Percentiles rank a stretch among this genome's conserved stretches.
Conservation (phyloP, 768 basidiomycete genomes). For the Termitomyces sp. region DNA sequence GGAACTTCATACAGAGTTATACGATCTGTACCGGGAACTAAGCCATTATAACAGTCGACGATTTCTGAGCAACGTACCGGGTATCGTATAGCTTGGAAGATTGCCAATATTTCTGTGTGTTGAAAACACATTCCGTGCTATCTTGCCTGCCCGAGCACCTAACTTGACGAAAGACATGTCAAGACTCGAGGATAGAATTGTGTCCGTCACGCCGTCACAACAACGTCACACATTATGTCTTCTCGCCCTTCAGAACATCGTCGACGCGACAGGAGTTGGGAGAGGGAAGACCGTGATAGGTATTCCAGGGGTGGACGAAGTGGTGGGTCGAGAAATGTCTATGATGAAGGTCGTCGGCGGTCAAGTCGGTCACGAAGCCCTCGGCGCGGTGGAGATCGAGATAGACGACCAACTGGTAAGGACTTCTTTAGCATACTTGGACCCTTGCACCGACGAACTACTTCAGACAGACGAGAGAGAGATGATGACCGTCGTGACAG, state of each 20-base stretch:
- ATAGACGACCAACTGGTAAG: conserved; percentile 28
- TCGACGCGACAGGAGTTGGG: conserved; percentile 64
- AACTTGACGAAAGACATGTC: conserved; percentile 8
- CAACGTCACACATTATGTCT: conserved; percentile 40
- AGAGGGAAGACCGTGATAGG: conserved; percentile 50
- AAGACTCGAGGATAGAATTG: neutral
- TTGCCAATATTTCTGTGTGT: no score
- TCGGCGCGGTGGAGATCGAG: conserved; percentile 35
- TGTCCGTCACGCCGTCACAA: conserved; percentile 14
- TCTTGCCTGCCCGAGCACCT: neutral
- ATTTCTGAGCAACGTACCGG: neutral
- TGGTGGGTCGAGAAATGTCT: conserved; percentile 28
- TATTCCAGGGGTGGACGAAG: conserved; percentile 35
- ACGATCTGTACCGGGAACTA: neutral
- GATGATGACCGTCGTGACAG: conserved; percentile 38
- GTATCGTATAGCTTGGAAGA: neutral
- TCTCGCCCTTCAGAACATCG: conserved; percentile 48
- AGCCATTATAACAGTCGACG: neutral
- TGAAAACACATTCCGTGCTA: neutral
- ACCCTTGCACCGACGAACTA: neutral
- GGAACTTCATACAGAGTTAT: conserved; percentile 9
- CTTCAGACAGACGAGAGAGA: conserved; percentile 35
- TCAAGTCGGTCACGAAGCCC: conserved; percentile 51
- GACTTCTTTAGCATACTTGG: neutral
- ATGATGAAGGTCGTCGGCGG: conserved; percentile 42